Conservation (phyloP, 306 rosid species). For the Prunus persica region Prunus_persica_NCBIv2 NC_034014.1:26953501-26954000, state of each 20-base stretch:
- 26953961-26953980: no score
- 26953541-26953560: constrained; percentile 27
- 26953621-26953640: neutral
- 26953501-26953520: constrained; percentile 30
- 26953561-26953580: no score
- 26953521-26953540: constrained; percentile 35
- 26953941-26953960: no score
- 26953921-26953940: neutral
- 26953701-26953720: neutral
- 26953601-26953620: no score
- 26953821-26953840: neutral
- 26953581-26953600: no score
- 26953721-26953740: neutral
- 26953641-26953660: constrained; percentile 13
- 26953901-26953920: neutral
- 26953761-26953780: neutral
- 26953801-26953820: neutral
- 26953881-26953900: neutral
- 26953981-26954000: no score
- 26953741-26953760: neutral
- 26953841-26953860: neutral
- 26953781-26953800: neutral
- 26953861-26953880: neutral
- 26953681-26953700: neutral
- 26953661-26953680: neutral